Evolutionary conservation across 164 flowering plant genomes (phyloP), one percentile per base, ranked within the genome.

Genomic region (Sedum album): DNA sequence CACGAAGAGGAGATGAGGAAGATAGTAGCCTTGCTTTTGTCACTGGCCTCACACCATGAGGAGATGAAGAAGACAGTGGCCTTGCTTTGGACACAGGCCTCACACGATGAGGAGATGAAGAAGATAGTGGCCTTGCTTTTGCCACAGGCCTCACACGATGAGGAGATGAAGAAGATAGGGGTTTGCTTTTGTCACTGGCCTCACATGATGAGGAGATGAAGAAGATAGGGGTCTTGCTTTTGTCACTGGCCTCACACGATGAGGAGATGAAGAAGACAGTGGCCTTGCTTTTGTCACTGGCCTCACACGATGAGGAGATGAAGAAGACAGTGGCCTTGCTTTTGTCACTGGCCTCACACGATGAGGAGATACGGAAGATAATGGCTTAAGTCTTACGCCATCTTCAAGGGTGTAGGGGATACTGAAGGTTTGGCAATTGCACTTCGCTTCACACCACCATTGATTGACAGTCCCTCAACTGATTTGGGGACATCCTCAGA

Each of bases 21-120:
- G 14, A 38, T 18, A 60, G 49, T 68, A 30, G 68, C 31, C 61
- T 26, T 26, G 41, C 57, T 66, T n/a, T n/a, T n/a, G n/a, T n/a
- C 38, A 35, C 38, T 3, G 38, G 64, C 31, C 26, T 68, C 64
- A 25, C 21, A 18, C 17, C 35, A 68, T 18, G 36, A 25, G 46
- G 15, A 1, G 36, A 33, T 7, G 63, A 60, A 21, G 21, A 28
- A 18, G 20, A 33, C 10, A 53, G 48, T 67, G 31, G 68, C 36
- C 65, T 25, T 25, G 28, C 53, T 41, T 42, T 66, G n/a, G n/a
- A n/a, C 20, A 35, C 55, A 46, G 57, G 60, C 60, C 28, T 70
- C 36, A 71, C 60, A 42, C 46, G 2, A 1, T 26, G 63, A 60
- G 74, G 36, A 31, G 75, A 74, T 26, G 28, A 5, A 31, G 75